Percentiles rank a stretch among this genome's conserved stretches.
phyloP scores from a whole-genome alignment of 441 rosid genomes.

The Dalechampia spathulata region DNA sequence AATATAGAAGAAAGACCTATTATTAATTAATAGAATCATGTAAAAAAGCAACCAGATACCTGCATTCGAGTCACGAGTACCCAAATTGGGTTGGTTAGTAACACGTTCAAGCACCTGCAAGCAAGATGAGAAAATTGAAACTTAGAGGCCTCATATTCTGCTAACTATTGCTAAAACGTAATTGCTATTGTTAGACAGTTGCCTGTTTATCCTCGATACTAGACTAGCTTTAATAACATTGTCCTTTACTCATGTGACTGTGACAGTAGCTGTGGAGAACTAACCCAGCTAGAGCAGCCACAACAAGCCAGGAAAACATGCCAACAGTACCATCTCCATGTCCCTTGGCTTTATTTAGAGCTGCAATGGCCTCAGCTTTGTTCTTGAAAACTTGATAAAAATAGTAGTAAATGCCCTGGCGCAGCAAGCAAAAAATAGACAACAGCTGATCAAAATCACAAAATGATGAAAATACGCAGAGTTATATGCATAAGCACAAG shows the following conservation, averaged over 20 bases:
- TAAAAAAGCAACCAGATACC: conserved; percentile 24
- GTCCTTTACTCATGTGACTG: no score
- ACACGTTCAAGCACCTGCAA: conserved; percentile 59
- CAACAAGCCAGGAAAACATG: conserved; percentile 64
- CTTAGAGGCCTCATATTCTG: background rate
- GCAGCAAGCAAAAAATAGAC: conserved; percentile 6
- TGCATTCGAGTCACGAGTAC: conserved; percentile 74
- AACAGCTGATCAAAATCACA: background rate
- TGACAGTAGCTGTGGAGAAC: conserved; percentile 1
- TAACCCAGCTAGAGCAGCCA: conserved; percentile 64
- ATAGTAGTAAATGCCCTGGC: conserved; percentile 58
- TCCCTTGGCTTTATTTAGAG: conserved; percentile 37
- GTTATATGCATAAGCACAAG: no score
- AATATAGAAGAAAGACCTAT: background rate
- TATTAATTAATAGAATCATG: background rate
- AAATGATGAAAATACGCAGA: background rate
- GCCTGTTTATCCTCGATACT: background rate
- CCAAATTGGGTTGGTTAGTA: conserved; percentile 60
- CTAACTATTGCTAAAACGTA: background rate
- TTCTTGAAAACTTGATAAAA: conserved; percentile 62
- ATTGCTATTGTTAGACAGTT: background rate
- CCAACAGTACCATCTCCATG: conserved; percentile 53
- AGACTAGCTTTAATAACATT: no score
- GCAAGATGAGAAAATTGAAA: conserved; percentile 15
- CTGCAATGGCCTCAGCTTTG: conserved; percentile 53